Evolutionary conservation across 2,329 filamentous ascomycete species (phyloP).

Genomic region (Colletotrichum camelliae): DNA sequence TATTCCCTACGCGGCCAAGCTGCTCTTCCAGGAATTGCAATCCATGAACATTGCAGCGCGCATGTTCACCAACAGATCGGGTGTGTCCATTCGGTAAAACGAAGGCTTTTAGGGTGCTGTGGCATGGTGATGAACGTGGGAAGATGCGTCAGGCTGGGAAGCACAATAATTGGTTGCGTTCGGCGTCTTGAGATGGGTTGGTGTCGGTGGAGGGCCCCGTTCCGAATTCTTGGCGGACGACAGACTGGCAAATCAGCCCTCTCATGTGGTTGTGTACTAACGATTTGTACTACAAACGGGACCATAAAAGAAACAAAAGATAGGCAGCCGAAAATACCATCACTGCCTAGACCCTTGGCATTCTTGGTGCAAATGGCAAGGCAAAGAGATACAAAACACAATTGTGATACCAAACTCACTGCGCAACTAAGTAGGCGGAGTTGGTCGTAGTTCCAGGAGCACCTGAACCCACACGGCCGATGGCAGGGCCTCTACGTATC

Average conservation of each 20-base stretch:
- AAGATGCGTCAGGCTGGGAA: neutral
- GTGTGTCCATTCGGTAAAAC: conserved; percentile 70
- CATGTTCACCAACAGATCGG: conserved; percentile 91
- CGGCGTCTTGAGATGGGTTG: conserved; percentile 2
- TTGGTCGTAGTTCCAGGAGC: neutral
- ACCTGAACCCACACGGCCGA: neutral
- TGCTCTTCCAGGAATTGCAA: conserved; percentile 97
- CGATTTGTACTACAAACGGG: conserved; percentile 6
- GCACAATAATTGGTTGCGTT: neutral
- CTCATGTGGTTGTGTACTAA: conserved; percentile 3
- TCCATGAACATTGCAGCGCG: conserved; percentile 98
- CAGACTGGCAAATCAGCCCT: neutral
- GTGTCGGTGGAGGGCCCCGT: neutral
- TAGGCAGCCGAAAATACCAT: neutral
- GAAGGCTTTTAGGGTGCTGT: neutral
- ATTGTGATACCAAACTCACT: neutral
- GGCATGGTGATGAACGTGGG: neutral
- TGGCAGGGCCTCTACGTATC: neutral
- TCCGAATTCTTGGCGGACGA: neutral
- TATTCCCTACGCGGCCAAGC: conserved; percentile 96
- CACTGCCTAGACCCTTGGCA: too few relatives aligned
- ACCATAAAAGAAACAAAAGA: neutral
- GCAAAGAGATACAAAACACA: neutral
- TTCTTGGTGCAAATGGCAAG: neutral
- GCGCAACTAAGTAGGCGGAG: neutral